phyloP scores from a whole-genome alignment of 2,329 filamentous ascomycete species.

The Exophiala mesophila region DNA sequence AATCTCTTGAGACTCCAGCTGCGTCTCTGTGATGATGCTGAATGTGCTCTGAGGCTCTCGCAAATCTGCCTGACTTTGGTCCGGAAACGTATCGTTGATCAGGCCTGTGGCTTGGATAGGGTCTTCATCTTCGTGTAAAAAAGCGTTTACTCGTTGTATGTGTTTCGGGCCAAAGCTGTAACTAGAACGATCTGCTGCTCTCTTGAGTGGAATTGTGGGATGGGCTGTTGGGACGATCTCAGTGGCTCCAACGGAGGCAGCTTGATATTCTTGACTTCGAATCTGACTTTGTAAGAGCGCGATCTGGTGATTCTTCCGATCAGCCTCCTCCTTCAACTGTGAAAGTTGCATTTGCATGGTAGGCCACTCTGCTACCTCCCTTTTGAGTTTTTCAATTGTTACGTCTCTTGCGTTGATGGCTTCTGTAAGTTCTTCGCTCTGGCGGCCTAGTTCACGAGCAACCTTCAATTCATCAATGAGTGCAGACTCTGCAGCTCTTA shows the following conservation, averaged over 20 bases:
- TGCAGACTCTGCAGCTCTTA: neutral
- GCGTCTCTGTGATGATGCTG: conserved; percentile 14
- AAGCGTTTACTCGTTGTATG: neutral
- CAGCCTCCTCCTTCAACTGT: neutral
- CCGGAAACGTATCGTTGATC: neutral
- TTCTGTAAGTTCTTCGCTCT: conserved; percentile 5
- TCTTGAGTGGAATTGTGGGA: neutral
- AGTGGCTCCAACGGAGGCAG: neutral
- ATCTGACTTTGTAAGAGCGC: conserved; percentile 6
- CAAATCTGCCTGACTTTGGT: neutral
- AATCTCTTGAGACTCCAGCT: conserved; percentile 5
- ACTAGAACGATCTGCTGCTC: conserved; percentile 11
- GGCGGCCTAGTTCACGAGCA: neutral
- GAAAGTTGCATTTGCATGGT: neutral
- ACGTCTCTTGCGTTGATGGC: neutral
- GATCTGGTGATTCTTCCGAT: neutral
- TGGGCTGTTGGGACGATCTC: conserved; percentile 3
- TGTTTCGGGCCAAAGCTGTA: neutral
- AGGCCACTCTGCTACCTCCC: neutral
- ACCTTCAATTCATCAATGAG: neutral
- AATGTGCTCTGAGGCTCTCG: neutral
- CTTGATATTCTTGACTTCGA: neutral
- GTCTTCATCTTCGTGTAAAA: neutral
- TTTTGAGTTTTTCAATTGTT: conserved; percentile 5
- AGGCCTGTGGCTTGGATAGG: conserved; percentile 1